A percentile compares a stretch with the other conserved stretches of the same genome.
Evolutionary conservation across 257 asterid species (phyloP).

Genomic region (Eustoma russellianum): DNA sequence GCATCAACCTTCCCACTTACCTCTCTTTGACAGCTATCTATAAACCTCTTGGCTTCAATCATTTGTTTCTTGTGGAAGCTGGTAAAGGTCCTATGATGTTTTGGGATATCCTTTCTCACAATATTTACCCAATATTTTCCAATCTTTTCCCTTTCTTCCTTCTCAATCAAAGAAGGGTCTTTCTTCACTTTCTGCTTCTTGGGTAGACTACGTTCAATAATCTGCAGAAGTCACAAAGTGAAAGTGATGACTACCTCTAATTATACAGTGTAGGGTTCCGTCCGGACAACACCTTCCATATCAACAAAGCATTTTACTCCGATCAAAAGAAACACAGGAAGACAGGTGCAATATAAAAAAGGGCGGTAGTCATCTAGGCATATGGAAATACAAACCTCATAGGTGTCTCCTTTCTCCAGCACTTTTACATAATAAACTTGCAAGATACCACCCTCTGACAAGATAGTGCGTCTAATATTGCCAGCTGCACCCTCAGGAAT

Average conservation of each 20-base stretch:
- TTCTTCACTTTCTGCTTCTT: conserved; percentile 67
- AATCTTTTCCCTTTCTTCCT: conserved; percentile 78
- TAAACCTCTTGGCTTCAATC: conserved; percentile 76
- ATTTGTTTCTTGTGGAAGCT: conserved; percentile 70
- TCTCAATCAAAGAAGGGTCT: conserved; percentile 79
- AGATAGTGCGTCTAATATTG: conserved; percentile 60
- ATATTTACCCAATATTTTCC: conserved; percentile 74
- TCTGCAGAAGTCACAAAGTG: conserved; percentile 45
- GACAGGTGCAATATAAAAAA: too few species aligned
- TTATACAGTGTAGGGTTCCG: not conserved
- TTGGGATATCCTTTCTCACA: conserved; percentile 87
- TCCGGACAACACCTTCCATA: conserved; percentile 2
- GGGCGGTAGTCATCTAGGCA: not conserved
- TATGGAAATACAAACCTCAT: conserved; percentile 56
- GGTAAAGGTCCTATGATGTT: conserved; percentile 66
- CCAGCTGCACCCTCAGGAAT: conserved; percentile 99
- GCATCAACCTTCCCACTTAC: conserved; percentile 24
- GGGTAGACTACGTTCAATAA: conserved; percentile 89
- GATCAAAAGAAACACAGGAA: conserved; percentile 8
- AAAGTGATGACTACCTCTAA: conserved; percentile 6
- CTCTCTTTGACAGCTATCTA: conserved; percentile 97
- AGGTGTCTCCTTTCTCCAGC: conserved; percentile 96
- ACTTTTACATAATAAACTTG: conserved; percentile 92
- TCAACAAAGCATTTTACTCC: not conserved
- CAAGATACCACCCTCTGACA: conserved; percentile 80